Conservation (phyloP, 2,329 filamentous ascomycete genomes). For the Hypoxylon sp. region DNA sequence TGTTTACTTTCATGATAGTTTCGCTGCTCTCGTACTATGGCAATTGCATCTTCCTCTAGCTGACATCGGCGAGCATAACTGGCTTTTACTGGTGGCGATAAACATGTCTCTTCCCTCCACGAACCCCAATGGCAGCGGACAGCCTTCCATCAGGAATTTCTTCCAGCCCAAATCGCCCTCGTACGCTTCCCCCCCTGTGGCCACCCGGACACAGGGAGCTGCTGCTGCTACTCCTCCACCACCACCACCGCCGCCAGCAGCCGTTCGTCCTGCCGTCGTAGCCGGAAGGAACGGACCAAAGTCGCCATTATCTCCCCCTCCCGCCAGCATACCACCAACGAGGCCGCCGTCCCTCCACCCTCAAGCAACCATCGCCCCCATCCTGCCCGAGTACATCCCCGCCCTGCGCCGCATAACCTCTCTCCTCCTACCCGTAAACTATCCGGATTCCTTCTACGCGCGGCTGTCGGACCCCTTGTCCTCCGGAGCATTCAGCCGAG, state of each 20-base stretch:
- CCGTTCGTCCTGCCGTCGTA: conserved; percentile 23
- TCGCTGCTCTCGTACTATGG: conserved; percentile 2
- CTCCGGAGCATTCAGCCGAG: conserved; percentile 68
- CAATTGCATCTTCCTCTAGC: conserved; percentile 12
- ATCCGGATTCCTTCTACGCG: conserved; percentile 74
- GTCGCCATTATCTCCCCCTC: conserved; percentile 39
- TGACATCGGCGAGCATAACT: conserved; percentile 25
- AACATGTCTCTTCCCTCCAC: conserved; percentile 55
- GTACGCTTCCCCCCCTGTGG: conserved; percentile 56
- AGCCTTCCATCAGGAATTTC: conserved; percentile 73
- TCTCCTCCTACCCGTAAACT: conserved; percentile 72
- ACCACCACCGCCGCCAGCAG: conserved; percentile 29
- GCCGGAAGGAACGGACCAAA: conserved; percentile 22
- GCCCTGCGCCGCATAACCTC: conserved; percentile 74
- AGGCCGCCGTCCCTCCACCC: conserved; percentile 55
- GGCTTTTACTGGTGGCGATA: neutral
- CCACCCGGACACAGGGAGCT: conserved; percentile 47
- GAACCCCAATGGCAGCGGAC: conserved; percentile 52
- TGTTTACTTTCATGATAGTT: neutral
- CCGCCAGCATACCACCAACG: conserved; percentile 29
- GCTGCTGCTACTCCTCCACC: conserved; percentile 34
- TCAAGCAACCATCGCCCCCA: conserved; percentile 65
- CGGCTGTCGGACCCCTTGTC: conserved; percentile 63
- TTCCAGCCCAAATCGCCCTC: conserved; percentile 64
- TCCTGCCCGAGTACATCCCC: conserved; percentile 65